These are phyloP conservation scores for Colletotrichum spaethianum DNA, from an alignment of 2,329 filamentous ascomycete species.

Conservation along the genomic window DNA sequence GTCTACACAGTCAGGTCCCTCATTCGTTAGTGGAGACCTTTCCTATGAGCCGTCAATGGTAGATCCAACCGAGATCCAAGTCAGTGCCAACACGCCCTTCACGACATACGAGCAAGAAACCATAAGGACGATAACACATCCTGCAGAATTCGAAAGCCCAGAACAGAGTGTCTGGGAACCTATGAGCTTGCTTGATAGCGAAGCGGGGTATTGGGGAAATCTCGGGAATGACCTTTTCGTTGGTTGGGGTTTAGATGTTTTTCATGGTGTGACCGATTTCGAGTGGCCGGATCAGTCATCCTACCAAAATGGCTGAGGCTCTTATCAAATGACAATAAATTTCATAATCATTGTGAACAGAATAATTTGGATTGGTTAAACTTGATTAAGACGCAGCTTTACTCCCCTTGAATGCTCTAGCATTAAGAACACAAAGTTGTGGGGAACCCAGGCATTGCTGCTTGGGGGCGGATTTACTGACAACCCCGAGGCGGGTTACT, in stretches of 20 bases:
- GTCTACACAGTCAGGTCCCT: not conserved
- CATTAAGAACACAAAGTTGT: too few relatives aligned
- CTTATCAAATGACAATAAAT: not conserved
- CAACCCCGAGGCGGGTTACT: too few relatives aligned
- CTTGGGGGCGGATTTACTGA: too few relatives aligned
- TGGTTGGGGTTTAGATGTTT: not conserved
- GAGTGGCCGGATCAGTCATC: conserved; percentile 16
- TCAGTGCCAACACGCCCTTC: not conserved
- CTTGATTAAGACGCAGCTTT: not conserved
- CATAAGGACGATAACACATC: not conserved
- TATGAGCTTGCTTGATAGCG: conserved; percentile 2
- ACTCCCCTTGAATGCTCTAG: not conserved
- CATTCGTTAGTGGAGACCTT: not conserved
- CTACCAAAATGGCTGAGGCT: not conserved
- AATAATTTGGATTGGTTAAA: accelerated
- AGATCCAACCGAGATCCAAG: not conserved
- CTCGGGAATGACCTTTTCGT: conserved; percentile 5
- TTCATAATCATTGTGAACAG: not conserved
- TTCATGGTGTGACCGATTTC: not conserved
- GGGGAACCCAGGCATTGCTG: too few relatives aligned
- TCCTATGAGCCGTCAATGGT: not conserved
- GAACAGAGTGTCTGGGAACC: conserved; percentile 8
- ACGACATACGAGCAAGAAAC: too few relatives aligned
- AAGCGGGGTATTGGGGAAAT: conserved; percentile 10
- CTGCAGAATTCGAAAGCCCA: not conserved